Conservation (phyloP, 2,329 filamentous ascomycete genomes). For the Pseudogymnoascus destructans region DNA sequence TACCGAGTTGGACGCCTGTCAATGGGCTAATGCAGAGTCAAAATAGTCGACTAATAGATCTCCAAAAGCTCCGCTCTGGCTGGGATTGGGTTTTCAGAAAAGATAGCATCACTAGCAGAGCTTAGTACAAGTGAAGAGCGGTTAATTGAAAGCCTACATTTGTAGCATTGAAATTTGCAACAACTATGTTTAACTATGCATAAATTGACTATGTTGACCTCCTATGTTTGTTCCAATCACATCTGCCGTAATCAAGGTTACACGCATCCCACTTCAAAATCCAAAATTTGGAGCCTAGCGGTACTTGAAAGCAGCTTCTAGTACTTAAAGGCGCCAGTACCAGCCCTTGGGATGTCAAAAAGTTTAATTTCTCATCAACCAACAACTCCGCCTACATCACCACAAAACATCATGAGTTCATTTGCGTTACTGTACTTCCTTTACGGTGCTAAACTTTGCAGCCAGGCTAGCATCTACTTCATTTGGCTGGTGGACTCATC, state of each 20-base stretch:
- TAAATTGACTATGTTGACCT: conserved; percentile 10
- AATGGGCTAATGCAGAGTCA: conserved; percentile 5
- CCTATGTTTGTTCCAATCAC: too few species aligned
- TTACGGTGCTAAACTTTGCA: conserved; percentile 10
- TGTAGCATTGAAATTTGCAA: conserved; percentile 11
- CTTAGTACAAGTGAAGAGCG: conserved; percentile 10
- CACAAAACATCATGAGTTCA: conserved; percentile 7
- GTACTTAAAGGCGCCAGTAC: too few species aligned
- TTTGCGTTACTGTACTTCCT: conserved; percentile 11
- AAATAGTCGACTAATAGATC: conserved; percentile 8
- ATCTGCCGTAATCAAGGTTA: too few species aligned
- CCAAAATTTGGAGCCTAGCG: too few species aligned
- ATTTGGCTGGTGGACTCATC: conserved; percentile 11
- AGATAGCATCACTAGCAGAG: conserved; percentile 11
- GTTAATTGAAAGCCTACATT: conserved; percentile 13
- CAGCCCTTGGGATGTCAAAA: too few species aligned
- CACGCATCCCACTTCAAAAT: too few species aligned
- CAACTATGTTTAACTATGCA: conserved; percentile 10
- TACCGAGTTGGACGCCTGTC: conserved; percentile 5
- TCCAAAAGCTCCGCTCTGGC: not conserved
- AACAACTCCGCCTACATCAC: not conserved
- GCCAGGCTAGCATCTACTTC: conserved; percentile 11
- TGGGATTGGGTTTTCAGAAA: conserved; percentile 11
- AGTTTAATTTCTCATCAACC: not conserved
- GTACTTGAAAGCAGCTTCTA: too few species aligned